These are phyloP conservation scores for Raphanus sativus DNA, from an alignment of 345 rosid genomes.

Conservation along the genomic window DNA sequence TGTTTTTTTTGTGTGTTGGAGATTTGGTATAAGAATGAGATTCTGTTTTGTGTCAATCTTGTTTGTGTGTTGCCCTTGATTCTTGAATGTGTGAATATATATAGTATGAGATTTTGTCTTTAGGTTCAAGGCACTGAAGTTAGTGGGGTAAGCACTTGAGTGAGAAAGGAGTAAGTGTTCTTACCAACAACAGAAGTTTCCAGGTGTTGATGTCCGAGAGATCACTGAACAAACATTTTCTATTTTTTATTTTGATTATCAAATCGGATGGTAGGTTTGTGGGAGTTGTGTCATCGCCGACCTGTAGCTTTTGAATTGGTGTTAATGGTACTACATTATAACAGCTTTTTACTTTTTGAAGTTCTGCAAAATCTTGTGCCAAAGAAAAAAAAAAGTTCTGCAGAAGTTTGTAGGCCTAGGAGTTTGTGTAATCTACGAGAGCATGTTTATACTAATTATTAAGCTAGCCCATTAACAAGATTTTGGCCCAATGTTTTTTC, in stretches of 20 bases:
- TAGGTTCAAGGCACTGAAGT: not conserved
- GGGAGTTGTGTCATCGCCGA: conserved; percentile 37
- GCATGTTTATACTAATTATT: too few relatives aligned
- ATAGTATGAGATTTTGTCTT: not conserved
- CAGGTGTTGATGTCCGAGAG: conserved; percentile 11
- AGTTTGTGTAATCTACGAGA: too few relatives aligned
- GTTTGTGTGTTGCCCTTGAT: not conserved
- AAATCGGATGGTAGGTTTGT: conserved; percentile 21
- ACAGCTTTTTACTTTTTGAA: too few relatives aligned
- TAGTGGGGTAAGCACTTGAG: conserved; percentile 38
- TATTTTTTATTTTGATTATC: not conserved
- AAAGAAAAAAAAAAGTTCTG: too few relatives aligned
- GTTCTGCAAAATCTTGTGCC: too few relatives aligned
- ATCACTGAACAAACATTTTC: conserved; percentile 1
- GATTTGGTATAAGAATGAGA: not conserved
- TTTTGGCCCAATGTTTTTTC: too few relatives aligned
- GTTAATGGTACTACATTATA: not conserved
- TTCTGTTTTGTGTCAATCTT: not conserved
- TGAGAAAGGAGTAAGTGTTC: conserved; percentile 25
- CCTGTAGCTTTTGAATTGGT: not conserved
- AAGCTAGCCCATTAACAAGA: too few relatives aligned
- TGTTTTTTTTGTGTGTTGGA: not conserved
- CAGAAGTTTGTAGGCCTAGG: too few relatives aligned
- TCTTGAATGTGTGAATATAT: conserved; percentile 12
- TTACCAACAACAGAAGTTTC: conserved; percentile 34